phyloP scores from a whole-genome alignment of 2,329 filamentous ascomycete genomes.

The Colletotrichum acutatum region DNA sequence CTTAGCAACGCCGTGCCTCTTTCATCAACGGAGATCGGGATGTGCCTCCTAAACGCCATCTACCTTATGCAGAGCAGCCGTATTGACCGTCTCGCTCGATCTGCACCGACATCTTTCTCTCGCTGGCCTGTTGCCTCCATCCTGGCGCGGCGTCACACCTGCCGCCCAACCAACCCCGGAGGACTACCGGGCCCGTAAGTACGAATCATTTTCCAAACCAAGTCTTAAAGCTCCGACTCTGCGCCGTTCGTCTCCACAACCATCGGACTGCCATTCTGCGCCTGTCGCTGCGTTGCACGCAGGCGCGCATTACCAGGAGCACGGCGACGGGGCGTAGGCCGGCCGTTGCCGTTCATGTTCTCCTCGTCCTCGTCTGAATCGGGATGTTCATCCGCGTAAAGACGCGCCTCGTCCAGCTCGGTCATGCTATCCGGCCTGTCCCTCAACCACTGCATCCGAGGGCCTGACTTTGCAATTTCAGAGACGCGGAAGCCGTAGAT shows the following conservation, averaged over 20 bases:
- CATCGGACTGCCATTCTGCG: conserved; percentile 68
- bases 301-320: conserved; percentile 54
- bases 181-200: neutral
- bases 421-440: conserved; percentile 82
- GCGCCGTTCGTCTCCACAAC: conserved; percentile 65
- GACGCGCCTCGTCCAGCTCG: conserved; percentile 83
- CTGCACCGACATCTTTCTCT: conserved; percentile 1
- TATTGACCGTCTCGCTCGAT: conserved; percentile 11
- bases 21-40: conserved; percentile 16
- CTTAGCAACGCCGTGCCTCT: conserved; percentile 23
- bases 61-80: conserved; percentile 34
- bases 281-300: conserved; percentile 53
- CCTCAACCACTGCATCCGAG: conserved; percentile 96
- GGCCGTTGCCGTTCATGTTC: conserved; percentile 55
- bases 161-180: neutral
- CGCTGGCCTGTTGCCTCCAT: neutral
- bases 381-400: conserved; percentile 62
- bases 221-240: conserved; percentile 63
- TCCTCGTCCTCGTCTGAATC: conserved; percentile 70
- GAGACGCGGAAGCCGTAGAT: conserved; percentile 98
- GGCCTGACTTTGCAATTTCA: conserved; percentile 88
- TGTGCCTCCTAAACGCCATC: conserved; percentile 33
- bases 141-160: neutral
- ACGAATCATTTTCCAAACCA: neutral
- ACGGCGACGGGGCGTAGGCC: conserved; percentile 55